Conservation (phyloP, 2,329 filamentous ascomycete species). For the Colletotrichum sojae region DNA sequence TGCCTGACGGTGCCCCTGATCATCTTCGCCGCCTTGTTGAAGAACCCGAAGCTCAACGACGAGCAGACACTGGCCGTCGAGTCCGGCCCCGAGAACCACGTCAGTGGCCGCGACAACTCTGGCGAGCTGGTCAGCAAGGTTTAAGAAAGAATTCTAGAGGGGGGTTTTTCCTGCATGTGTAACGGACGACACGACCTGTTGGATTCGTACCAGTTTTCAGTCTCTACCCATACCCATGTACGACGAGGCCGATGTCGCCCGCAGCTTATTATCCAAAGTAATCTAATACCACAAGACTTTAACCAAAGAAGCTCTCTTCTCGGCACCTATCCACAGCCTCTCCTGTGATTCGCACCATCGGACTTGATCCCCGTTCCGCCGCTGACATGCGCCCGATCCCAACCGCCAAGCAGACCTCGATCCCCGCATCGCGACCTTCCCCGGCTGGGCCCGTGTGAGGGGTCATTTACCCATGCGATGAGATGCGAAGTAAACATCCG, state of each 20-base stretch:
- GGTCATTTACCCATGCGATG: background rate
- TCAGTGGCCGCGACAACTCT: conserved; percentile 6
- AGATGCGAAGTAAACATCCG: background rate
- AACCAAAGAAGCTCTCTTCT: background rate
- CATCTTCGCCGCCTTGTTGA: conserved; percentile 56
- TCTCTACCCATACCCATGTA: background rate
- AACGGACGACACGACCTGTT: background rate
- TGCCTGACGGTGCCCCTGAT: conserved; percentile 65
- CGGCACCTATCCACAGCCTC: background rate
- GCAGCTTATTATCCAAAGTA: background rate
- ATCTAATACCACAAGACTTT: background rate
- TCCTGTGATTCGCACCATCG: background rate
- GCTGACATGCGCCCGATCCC: conserved; percentile 10
- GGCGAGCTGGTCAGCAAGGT: conserved; percentile 13
- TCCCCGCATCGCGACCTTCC: conserved; percentile 3
- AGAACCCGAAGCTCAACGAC: conserved; percentile 62
- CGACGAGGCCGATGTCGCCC: background rate
- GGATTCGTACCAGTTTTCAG: background rate
- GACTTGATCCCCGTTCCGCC: background rate
- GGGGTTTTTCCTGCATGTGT: background rate
- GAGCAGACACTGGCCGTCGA: conserved; percentile 59
- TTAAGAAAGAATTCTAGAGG: background rate
- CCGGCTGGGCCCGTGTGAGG: background rate
- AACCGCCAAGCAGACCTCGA: background rate
- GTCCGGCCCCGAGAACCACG: background rate